These are phyloP conservation scores for Monilinia polystroma DNA, from an alignment of 2,329 filamentous ascomycete genomes.

Conservation along the genomic window DNA sequence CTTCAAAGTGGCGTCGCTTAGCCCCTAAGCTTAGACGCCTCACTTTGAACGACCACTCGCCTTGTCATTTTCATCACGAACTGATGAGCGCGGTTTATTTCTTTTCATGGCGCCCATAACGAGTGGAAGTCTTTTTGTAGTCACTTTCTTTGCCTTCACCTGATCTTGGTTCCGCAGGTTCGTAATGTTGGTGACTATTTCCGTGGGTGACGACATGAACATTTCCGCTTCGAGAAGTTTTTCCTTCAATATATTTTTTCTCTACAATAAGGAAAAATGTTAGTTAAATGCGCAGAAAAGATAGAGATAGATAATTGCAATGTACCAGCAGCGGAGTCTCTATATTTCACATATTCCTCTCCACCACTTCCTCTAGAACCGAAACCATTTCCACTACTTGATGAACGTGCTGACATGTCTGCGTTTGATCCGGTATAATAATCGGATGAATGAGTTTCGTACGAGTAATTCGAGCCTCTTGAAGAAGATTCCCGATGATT, in stretches of 20 bases:
- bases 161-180: constrained; percentile 16
- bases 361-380: background rate
- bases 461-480: constrained; percentile 6
- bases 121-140: background rate
- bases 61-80: background rate
- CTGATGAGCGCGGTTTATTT: background rate
- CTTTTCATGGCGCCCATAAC: background rate
- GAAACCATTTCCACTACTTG: constrained; percentile 1
- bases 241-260: constrained; percentile 17
- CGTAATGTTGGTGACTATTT: constrained; percentile 6
- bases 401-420: constrained; percentile 10
- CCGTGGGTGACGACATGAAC: constrained; percentile 7
- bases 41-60: background rate
- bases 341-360: constrained; percentile 13
- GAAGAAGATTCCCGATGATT: constrained; percentile 10
- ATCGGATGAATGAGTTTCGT: constrained; percentile 13
- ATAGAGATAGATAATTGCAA: too few species aligned
- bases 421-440: background rate
- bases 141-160: constrained; percentile 5
- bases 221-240: background rate
- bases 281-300: background rate
- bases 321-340: constrained; percentile 13
- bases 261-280: background rate
- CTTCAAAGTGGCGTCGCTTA: constrained; percentile 1
- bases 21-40: background rate